These are phyloP conservation scores for Blastomyces gilchristii DNA, from an alignment of 2,329 filamentous ascomycete species.

Conservation along the genomic window DNA sequence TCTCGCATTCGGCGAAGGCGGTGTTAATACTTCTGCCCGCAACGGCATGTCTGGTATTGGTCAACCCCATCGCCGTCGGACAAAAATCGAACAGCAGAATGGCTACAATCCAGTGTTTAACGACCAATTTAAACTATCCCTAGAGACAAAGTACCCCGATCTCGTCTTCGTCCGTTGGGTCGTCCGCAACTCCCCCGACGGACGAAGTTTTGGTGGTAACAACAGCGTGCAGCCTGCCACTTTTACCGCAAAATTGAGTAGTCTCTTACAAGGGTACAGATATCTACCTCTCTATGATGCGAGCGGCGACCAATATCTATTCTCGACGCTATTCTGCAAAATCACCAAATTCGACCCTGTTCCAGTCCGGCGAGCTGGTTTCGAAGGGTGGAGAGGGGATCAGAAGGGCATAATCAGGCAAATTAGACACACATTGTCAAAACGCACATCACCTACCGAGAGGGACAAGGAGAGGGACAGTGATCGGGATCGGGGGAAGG, in stretches of 20 bases:
- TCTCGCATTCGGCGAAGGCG: constrained; percentile 55
- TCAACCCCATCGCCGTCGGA: constrained; percentile 66
- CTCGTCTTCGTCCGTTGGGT: constrained; percentile 90
- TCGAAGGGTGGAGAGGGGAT: constrained; percentile 33
- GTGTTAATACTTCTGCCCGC: constrained; percentile 53
- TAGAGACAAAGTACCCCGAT: constrained; percentile 90
- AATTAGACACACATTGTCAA: constrained; percentile 37
- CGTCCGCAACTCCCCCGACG: constrained; percentile 76
- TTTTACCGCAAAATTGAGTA: constrained; percentile 85
- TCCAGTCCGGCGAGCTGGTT: constrained; percentile 30
- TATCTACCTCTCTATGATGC: constrained; percentile 82
- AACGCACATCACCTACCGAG: constrained; percentile 32
- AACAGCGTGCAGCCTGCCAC: constrained; percentile 61
- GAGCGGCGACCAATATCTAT: constrained; percentile 84
- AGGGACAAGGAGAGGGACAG: constrained; percentile 23
- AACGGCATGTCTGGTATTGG: constrained; percentile 58
- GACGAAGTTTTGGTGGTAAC: constrained; percentile 56
- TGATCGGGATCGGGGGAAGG: constrained; percentile 6
- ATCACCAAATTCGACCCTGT: constrained; percentile 55
- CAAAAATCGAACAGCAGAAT: constrained; percentile 72
- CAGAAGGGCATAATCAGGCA: constrained; percentile 34
- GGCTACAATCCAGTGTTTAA: constrained; percentile 89
- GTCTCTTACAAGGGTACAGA: constrained; percentile 82
- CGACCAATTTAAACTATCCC: constrained; percentile 63
- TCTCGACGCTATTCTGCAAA: constrained; percentile 87